Evolutionary conservation across 768 basidiomycete genomes (phyloP), one percentile per base, ranked within the genome.

Genomic region (Russula emetica): DNA sequence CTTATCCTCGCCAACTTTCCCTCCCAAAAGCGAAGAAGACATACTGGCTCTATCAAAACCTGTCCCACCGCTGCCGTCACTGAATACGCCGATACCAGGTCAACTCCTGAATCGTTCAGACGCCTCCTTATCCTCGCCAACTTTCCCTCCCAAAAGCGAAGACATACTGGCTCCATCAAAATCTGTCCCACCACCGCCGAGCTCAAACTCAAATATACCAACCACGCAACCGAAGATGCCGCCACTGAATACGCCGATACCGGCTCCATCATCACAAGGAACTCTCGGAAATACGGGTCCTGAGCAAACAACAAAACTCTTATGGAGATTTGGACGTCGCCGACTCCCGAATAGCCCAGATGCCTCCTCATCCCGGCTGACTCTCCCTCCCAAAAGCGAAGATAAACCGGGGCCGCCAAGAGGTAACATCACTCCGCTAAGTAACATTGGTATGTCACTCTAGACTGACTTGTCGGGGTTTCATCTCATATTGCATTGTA

Each of bases 371-470:
- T n/a, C n/a, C n/a, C n/a, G n/a, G n/a, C n/a, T n/a, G n/a, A n/a
- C n/a, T n/a, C n/a, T n/a, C n/a, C n/a, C n/a, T n/a, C n/a, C n/a
- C n/a, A n/a, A n/a, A n/a, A n/a, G n/a, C n/a, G n/a, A n/a, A n/a
- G n/a, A n/a, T n/a, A n/a, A 58, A 1, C 67, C 65, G 30, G 44
- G 50, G 20, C 40, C 44, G n/a, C 55, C 65, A n/a, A 64, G 38
- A 55, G 28, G 71, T 4, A 52, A 57, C 16, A 75, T 78, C 36
- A 80, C 80, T 1, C 80, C 80, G 22, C 73, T 76, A 13, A 74
- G 72, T 60, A 74, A 76, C 61, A 82, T 83, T 50, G 71, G 81
- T 82, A 60, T 36, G 54, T 55, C 18, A 18, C 26, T 9, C 44
- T 34, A 26, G 14, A 49, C n/a, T 28, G 11, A 38, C n/a, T 42